phyloP scores from a whole-genome alignment of 257 asterid genomes.

The Nicotiana paniculata region DNA sequence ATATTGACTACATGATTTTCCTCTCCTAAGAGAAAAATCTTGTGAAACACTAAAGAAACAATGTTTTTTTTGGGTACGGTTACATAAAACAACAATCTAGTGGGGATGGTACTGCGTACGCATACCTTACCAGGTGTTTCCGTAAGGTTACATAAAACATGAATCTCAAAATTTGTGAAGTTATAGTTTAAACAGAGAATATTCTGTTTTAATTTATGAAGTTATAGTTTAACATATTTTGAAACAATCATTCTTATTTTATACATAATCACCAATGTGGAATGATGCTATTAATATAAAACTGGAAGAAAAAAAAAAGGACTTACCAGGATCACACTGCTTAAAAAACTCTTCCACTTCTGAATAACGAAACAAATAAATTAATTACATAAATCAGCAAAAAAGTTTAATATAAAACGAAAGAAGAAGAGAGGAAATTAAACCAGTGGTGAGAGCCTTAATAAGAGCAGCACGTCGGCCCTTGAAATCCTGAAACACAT shows the following conservation, averaged over 20 bases:
- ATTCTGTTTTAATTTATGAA: neutral
- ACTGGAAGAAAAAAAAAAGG: neutral
- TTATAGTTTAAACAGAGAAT: neutral
- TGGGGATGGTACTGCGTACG: too few species aligned
- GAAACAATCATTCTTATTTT: too few species aligned
- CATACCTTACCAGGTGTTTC: too few species aligned
- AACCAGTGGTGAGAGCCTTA: conserved; percentile 48
- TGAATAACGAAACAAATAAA: conserved; percentile 10
- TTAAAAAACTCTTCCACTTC: conserved; percentile 32
- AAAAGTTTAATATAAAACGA: neutral
- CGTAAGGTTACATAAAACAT: too few species aligned
- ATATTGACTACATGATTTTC: too few species aligned
- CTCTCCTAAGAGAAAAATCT: neutral
- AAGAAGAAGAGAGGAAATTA: neutral
- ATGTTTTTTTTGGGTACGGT: too few species aligned
- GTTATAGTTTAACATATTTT: neutral
- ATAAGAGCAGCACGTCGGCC: conserved; percentile 36
- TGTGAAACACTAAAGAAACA: neutral
- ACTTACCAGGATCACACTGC: conserved; percentile 48
- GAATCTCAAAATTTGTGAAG: neutral
- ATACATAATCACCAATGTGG: neutral
- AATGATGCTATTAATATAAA: too few species aligned
- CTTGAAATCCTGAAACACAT: conserved; percentile 38
- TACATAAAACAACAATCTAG: too few species aligned
- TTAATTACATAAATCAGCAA: neutral